phyloP scores from a whole-genome alignment of 2,329 filamentous ascomycete genomes.

The Karstenula rhodostoma region DNA sequence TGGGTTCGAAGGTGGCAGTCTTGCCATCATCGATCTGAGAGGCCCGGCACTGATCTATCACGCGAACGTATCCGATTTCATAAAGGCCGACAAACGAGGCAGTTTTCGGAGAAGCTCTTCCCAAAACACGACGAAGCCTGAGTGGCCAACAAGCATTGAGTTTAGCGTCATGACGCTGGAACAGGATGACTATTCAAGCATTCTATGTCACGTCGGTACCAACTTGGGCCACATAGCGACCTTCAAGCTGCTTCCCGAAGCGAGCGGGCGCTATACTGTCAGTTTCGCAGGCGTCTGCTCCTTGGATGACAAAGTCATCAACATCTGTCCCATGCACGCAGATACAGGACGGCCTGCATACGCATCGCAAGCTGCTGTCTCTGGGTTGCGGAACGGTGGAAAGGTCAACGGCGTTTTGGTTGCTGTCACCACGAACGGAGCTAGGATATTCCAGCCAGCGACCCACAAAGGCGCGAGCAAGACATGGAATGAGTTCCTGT shows the following conservation, averaged over 20 bases:
- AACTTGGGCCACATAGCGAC: conserved; percentile 83
- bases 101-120: conserved; percentile 70
- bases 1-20: conserved; percentile 81
- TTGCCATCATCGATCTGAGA: conserved; percentile 86
- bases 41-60: conserved; percentile 86
- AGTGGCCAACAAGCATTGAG: conserved; percentile 83
- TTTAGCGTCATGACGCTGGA: conserved; percentile 92
- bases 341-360: conserved; percentile 78
- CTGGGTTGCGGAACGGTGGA: conserved; percentile 74
- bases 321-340: conserved; percentile 79
- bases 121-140: conserved; percentile 59
- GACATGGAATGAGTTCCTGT: conserved; percentile 82
- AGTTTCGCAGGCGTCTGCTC: conserved; percentile 73
- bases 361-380: conserved; percentile 78
- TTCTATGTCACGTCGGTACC: conserved; percentile 90
- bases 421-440: conserved; percentile 75
- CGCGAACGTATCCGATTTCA: conserved; percentile 74
- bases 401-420: conserved; percentile 84
- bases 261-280: conserved; percentile 73
- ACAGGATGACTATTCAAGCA: conserved; percentile 93
- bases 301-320: conserved; percentile 74
- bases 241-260: conserved; percentile 84
- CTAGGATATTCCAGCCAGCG: conserved; percentile 87
- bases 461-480: conserved; percentile 90
- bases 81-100: conserved; percentile 76